phyloP scores from a whole-genome alignment of 306 rosid species.

The Cicer pinnatifidum region DNA sequence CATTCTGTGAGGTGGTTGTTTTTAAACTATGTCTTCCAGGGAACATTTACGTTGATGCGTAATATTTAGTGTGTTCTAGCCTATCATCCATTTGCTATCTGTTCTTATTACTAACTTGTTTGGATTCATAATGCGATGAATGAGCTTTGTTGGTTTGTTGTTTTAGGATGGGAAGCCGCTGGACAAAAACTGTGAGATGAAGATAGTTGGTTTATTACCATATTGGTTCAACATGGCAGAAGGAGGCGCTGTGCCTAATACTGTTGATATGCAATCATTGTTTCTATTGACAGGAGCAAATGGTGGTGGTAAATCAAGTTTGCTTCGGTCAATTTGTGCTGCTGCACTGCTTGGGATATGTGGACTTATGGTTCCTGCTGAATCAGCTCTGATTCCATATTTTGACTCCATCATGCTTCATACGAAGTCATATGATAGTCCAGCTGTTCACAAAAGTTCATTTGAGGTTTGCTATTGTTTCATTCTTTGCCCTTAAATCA shows the following conservation, averaged over 20 bases:
- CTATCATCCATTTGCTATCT: neutral
- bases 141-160: conserved; percentile 34
- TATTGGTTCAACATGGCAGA: conserved; percentile 84
- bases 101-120: conserved; percentile 28
- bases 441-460: conserved; percentile 94
- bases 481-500: conserved; percentile 33
- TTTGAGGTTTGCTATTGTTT: conserved; percentile 68
- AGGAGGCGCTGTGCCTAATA: conserved; percentile 83
- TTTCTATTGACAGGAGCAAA: conserved; percentile 95
- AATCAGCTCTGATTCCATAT: conserved; percentile 82
- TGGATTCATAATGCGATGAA: conserved; percentile 25
- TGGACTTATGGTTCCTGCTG: conserved; percentile 93
- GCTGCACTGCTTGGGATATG: conserved; percentile 89
- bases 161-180: conserved; percentile 58
- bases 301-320: conserved; percentile 98
- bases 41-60: conserved; percentile 6
- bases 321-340: conserved; percentile 92
- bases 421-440: conserved; percentile 96
- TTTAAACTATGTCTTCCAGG: neutral
- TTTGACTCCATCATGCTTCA: conserved; percentile 89
- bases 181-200: conserved; percentile 58
- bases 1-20: conserved; percentile 8
- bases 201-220: conserved; percentile 78
- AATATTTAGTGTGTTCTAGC: conserved; percentile 14
- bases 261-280: conserved; percentile 84